phyloP scores from a whole-genome alignment of 108 stramenopile genomes.

The Skeletonema menzelii region DNA sequence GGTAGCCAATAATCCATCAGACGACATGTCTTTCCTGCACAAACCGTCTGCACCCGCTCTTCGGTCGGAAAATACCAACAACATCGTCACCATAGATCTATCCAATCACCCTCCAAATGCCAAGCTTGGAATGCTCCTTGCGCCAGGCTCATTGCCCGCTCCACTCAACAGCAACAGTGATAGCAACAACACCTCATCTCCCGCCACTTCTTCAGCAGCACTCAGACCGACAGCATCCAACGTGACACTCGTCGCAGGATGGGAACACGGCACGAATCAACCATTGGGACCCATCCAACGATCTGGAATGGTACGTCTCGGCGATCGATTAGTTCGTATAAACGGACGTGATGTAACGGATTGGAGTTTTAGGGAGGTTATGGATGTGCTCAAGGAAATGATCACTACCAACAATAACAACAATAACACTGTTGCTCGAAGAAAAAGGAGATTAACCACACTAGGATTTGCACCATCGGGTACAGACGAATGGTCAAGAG shows the following conservation, averaged over 20 bases:
- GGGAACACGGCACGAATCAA: slow-evolving; percentile 23
- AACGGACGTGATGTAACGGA: slow-evolving; percentile 36
- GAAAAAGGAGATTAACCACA: slow-evolving; percentile 15
- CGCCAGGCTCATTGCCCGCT: slow-evolving; percentile 26
- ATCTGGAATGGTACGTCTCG: slow-evolving; percentile 42
- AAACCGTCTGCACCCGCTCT: neutral
- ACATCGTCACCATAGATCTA: slow-evolving; percentile 46
- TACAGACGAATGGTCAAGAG: slow-evolving; percentile 29
- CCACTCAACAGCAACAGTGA: neutral
- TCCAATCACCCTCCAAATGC: slow-evolving; percentile 20
- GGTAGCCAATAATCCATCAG: neutral
- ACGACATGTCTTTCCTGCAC: neutral
- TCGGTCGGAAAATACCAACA: neutral
- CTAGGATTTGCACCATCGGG: slow-evolving; percentile 41
- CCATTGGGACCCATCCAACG: slow-evolving; percentile 48
- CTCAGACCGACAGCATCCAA: slow-evolving; percentile 5
- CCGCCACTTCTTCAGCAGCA: neutral
- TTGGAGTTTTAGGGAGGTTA: slow-evolving; percentile 49
- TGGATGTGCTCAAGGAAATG: slow-evolving; percentile 37
- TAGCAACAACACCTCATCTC: neutral
- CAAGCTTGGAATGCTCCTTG: slow-evolving; percentile 51
- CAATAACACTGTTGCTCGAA: neutral
- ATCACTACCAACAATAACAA: neutral
- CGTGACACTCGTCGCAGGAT: slow-evolving; percentile 41
- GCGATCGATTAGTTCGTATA: slow-evolving; percentile 46